phyloP scores from a whole-genome alignment of 768 basidiomycete species.

The Saitozyma sp. region DNA sequence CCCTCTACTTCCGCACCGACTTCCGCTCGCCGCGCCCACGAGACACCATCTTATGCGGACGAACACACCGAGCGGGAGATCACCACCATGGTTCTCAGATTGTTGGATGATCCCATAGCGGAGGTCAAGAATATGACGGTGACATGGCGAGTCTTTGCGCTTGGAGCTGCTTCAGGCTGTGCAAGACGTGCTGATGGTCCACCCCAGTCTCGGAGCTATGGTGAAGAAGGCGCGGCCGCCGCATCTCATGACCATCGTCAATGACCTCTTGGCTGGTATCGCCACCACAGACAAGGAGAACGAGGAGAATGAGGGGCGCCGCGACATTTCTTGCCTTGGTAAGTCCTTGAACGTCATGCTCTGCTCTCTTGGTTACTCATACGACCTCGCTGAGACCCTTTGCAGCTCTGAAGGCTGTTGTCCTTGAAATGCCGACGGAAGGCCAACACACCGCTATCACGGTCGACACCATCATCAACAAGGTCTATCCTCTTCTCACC shows the following conservation, averaged over 20 bases:
- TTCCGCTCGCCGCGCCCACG: slow-evolving; percentile 11
- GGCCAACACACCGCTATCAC: slow-evolving; percentile 64
- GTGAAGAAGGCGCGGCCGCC: slow-evolving; percentile 77
- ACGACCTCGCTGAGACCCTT: slow-evolving; percentile 3
- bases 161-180: neutral
- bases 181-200: neutral
- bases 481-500: slow-evolving; percentile 37
- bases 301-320: slow-evolving; percentile 28
- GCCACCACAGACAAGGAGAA: slow-evolving; percentile 86
- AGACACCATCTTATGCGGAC: slow-evolving; percentile 65
- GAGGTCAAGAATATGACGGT: slow-evolving; percentile 99
- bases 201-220: slow-evolving; percentile 77
- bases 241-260: slow-evolving; percentile 82
- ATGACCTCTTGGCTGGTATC: slow-evolving; percentile 82
- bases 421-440: slow-evolving; percentile 80
- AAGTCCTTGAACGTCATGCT: slow-evolving; percentile 19
- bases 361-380: neutral
- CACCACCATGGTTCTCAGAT: slow-evolving; percentile 72
- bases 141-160: slow-evolving; percentile 68
- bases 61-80: slow-evolving; percentile 82
- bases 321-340: slow-evolving; percentile 95
- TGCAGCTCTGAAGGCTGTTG: slow-evolving; percentile 89
- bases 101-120: slow-evolving; percentile 86
- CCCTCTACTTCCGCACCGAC: slow-evolving; percentile 17
- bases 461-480: slow-evolving; percentile 13